Conservation (phyloP, 2,329 filamentous ascomycete species). For the Aureobasidium uvarum region DNA sequence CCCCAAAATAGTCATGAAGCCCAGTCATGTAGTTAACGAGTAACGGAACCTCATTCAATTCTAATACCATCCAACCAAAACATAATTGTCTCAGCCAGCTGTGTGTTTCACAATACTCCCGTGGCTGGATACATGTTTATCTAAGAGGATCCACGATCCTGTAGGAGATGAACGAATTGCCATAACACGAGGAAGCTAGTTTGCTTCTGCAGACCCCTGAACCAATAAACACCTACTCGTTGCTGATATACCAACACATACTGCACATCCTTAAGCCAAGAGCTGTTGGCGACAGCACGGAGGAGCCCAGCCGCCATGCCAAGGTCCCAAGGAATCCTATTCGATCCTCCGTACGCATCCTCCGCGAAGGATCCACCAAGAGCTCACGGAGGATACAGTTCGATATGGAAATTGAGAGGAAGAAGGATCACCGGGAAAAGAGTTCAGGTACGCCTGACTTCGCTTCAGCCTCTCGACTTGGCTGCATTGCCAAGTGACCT, state of each 20-base stretch:
- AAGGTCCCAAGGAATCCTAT: not conserved
- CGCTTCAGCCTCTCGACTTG: not conserved
- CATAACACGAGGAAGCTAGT: too few species aligned
- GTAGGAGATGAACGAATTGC: not conserved
- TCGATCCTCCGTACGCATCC: not conserved
- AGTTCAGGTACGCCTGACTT: not conserved
- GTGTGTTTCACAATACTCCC: too few species aligned
- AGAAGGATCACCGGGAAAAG: not conserved
- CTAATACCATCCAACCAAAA: not conserved
- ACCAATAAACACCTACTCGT: not conserved
- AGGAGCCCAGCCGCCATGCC: not conserved
- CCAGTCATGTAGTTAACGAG: conserved; percentile 7
- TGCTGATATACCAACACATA: not conserved
- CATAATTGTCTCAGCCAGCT: too few species aligned
- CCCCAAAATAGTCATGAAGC: not conserved
- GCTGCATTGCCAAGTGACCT: not conserved
- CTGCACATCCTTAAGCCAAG: not conserved
- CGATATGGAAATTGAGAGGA: not conserved
- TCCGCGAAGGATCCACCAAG: not conserved
- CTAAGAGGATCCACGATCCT: not conserved
- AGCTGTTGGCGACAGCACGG: not conserved
- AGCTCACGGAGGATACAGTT: not conserved
- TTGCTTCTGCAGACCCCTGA: too few species aligned
- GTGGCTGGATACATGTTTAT: not conserved
- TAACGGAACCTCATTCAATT: conserved; percentile 10